Evolutionary conservation across 2,329 filamentous ascomycete genomes (phyloP).

Genomic region (Arthroderma sp.): DNA sequence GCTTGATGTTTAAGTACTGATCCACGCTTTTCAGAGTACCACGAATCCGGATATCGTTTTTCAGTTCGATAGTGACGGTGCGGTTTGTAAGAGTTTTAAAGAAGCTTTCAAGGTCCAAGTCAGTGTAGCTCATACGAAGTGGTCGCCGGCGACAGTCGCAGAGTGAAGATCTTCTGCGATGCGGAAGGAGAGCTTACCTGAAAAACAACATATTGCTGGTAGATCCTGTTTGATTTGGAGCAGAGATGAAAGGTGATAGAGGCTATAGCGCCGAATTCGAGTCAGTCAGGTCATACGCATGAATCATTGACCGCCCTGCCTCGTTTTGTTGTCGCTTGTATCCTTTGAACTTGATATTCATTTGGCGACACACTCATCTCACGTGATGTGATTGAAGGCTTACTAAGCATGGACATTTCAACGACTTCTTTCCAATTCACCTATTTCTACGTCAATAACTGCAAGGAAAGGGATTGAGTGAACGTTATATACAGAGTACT

Average conservation of each 20-base stretch:
- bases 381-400: not conserved
- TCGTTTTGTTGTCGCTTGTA: not conserved
- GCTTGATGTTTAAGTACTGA: slow-evolving; percentile 98
- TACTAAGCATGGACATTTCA: not conserved
- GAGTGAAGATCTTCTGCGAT: not conserved
- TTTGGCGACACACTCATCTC: not conserved
- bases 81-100: slow-evolving; percentile 98
- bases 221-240: too few species aligned
- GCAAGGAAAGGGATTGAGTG: not conserved
- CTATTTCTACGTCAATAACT: too few species aligned
- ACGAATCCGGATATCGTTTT: slow-evolving; percentile 96
- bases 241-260: too few species aligned
- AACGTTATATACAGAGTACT: not conserved
- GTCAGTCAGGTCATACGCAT: not conserved
- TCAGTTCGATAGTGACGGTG: slow-evolving; percentile 95
- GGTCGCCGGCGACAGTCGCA: not conserved
- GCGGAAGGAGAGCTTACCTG: slow-evolving; percentile 29
- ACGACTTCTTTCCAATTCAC: too few species aligned
- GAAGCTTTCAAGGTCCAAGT: slow-evolving; percentile 49
- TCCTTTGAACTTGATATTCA: not conserved
- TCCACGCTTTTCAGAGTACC: slow-evolving; percentile 95
- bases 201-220: slow-evolving; percentile 39
- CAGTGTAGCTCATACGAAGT: not conserved
- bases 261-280: not conserved
- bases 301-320: not conserved